These are phyloP conservation scores for Solanum gandarillasii DNA, from an alignment of 257 asterid genomes.

Conservation along the genomic window DNA sequence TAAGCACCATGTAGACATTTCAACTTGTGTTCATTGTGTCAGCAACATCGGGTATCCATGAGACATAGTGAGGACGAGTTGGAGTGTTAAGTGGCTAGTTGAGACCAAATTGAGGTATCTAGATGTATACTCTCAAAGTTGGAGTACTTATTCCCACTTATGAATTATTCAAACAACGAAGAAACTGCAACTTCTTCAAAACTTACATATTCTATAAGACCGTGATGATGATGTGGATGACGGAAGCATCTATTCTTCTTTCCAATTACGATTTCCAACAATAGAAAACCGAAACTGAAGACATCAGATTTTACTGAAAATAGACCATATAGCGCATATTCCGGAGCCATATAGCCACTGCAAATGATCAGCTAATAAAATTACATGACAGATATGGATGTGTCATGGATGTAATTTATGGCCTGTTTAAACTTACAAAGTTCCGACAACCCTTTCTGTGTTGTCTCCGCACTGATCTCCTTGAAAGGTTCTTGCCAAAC, in stretches of 20 bases:
- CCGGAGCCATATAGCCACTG: conserved; percentile 28
- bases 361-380: background rate
- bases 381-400: background rate
- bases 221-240: conserved; percentile 4
- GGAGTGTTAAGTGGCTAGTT: no score
- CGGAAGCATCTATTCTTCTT: conserved; percentile 12
- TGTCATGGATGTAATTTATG: background rate
- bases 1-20: no score
- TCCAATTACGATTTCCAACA: conserved; percentile 17
- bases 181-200: background rate
- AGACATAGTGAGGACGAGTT: no score
- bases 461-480: conserved; percentile 20
- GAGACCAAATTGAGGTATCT: no score
- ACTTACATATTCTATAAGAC: conserved; percentile 25
- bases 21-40: no score
- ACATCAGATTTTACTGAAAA: conserved; percentile 25
- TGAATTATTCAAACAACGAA: background rate
- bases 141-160: background rate
- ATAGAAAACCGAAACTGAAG: conserved; percentile 18
- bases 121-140: no score
- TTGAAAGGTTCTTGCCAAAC: conserved; percentile 16
- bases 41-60: no score
- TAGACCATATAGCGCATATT: conserved; percentile 18
- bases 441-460: conserved; percentile 15
- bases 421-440: conserved; percentile 13